Evolutionary conservation across 768 basidiomycete species (phyloP).

Genomic region (Amanita fuliginea): DNA sequence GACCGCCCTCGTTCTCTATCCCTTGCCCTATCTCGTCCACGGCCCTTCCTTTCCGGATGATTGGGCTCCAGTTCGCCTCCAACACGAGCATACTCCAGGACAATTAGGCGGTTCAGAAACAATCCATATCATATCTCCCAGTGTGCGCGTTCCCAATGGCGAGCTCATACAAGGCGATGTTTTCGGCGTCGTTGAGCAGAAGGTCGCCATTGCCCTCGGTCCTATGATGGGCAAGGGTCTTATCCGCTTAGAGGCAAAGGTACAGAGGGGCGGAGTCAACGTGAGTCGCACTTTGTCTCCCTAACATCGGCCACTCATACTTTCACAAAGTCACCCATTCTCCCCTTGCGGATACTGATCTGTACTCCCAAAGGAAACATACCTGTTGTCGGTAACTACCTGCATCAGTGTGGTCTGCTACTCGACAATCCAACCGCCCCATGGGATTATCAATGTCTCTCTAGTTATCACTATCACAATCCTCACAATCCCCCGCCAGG

Average conservation of each 20-base stretch:
- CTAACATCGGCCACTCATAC: background rate
- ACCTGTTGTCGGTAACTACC: constrained; percentile 63
- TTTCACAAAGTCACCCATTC: constrained; percentile 56
- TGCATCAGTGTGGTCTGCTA: constrained; percentile 55
- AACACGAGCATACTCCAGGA: constrained; percentile 55
- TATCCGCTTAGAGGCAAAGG: constrained; percentile 70
- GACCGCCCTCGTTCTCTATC: constrained; percentile 80
- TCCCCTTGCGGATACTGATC: constrained; percentile 77
- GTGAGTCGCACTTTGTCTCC: constrained; percentile 29
- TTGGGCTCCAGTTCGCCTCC: constrained; percentile 60
- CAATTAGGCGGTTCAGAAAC: constrained; percentile 53
- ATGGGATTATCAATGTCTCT: constrained; percentile 48
- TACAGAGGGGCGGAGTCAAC: constrained; percentile 49
- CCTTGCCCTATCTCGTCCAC: constrained; percentile 52
- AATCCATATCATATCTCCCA: constrained; percentile 67
- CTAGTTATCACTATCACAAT: constrained; percentile 68
- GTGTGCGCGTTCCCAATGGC: constrained; percentile 35
- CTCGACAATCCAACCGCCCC: constrained; percentile 74
- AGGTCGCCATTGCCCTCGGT: constrained; percentile 66
- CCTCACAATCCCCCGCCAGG: constrained; percentile 80
- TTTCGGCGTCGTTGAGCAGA: constrained; percentile 83
- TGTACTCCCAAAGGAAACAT: constrained; percentile 95
- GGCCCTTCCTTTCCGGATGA: constrained; percentile 28
- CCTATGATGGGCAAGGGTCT: constrained; percentile 81
- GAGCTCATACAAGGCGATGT: constrained; percentile 48